Evolutionary conservation across 345 rosid genomes (phyloP).

Genomic region (Boechera retrofracta): DNA sequence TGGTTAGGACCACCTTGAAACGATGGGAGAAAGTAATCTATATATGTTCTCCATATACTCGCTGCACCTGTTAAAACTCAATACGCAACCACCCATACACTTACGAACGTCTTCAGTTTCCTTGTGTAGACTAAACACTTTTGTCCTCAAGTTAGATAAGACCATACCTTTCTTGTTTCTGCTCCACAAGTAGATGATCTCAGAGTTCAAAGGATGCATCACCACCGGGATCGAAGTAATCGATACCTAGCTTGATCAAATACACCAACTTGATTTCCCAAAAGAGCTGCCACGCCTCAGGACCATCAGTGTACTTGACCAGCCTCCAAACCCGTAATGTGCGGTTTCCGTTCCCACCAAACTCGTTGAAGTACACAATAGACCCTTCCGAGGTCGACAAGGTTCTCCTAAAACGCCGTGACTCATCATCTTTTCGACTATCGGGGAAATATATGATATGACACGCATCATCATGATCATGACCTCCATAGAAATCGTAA

Average conservation of each 20-base stretch:
- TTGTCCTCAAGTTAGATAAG: constrained; percentile 34
- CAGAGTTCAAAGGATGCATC: constrained; percentile 14
- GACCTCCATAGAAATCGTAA: constrained; percentile 23
- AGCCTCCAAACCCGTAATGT: constrained; percentile 38
- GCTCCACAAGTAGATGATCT: constrained; percentile 40
- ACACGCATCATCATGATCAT: not conserved
- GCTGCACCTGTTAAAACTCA: constrained; percentile 28
- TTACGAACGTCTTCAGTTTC: not conserved
- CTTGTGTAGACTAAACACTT: constrained; percentile 14
- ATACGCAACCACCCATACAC: constrained; percentile 34
- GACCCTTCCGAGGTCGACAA: constrained; percentile 23
- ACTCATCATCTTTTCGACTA: not conserved
- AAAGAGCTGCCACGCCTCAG: constrained; percentile 29
- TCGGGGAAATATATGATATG: constrained; percentile 3
- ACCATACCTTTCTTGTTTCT: not conserved
- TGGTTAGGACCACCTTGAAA: not conserved
- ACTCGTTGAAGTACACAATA: constrained; percentile 36
- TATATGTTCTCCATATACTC: constrained; percentile 5
- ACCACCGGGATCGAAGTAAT: constrained; percentile 19
- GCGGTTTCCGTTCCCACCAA: not conserved
- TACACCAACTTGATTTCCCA: constrained; percentile 13
- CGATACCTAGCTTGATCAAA: not conserved
- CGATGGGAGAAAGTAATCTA: not conserved
- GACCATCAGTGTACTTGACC: constrained; percentile 1
- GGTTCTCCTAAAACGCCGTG: constrained; percentile 13